Conservation (phyloP, 805 yeast species). For the Teunomyces aglyptinius region DNA sequence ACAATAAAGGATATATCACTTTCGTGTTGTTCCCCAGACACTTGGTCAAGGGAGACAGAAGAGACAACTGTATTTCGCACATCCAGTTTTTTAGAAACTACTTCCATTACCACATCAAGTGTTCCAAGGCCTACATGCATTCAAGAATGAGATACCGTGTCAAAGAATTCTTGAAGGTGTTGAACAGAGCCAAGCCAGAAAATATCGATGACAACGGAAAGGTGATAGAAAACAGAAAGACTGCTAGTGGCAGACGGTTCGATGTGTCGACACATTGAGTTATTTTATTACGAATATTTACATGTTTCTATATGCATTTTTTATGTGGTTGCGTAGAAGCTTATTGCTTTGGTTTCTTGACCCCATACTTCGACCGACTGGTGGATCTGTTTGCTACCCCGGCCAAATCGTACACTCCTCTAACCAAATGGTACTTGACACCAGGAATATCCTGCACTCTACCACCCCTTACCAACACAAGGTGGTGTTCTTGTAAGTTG, state of each 20-base stretch:
- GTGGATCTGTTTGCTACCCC: constrained; percentile 93
- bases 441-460: constrained; percentile 98
- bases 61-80: constrained; percentile 87
- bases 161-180: constrained; percentile 87
- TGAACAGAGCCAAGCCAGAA: constrained; percentile 96
- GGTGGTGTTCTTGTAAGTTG: constrained; percentile 96
- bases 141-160: constrained; percentile 97
- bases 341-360: constrained; percentile 63
- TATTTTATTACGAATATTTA: constrained; percentile 1
- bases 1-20: constrained; percentile 53
- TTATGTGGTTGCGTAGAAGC: not conserved
- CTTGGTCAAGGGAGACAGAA: constrained; percentile 55
- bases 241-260: constrained; percentile 72
- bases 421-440: constrained; percentile 87
- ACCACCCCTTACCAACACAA: constrained; percentile 96
- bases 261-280: constrained; percentile 21
- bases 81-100: constrained; percentile 91
- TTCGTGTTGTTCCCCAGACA: constrained; percentile 84
- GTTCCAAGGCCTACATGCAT: constrained; percentile 97
- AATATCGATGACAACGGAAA: constrained; percentile 68
- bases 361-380: constrained; percentile 92
- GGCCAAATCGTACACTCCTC: constrained; percentile 90
- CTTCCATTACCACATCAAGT: constrained; percentile 97
- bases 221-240: constrained; percentile 51
- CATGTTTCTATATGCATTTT: constrained; percentile 6